A percentile compares a stretch with the other conserved stretches of the same genome.
phyloP scores from a whole-genome alignment of 352 stramenopile genomes.

The Elongisporangium undulatum region DNA sequence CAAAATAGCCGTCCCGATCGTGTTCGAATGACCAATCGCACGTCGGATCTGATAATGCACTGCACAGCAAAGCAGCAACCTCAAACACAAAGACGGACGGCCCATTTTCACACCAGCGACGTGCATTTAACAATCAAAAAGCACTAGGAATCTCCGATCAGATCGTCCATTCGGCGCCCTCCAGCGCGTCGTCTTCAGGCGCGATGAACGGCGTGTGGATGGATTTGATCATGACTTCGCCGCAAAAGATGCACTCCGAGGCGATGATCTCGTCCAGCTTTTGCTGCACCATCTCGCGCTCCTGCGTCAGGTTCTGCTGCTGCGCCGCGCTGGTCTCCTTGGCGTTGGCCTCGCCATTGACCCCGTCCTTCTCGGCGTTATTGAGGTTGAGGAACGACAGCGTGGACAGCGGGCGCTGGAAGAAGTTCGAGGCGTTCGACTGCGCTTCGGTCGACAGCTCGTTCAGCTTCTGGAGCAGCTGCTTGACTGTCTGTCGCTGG shows the following conservation, averaged over 20 bases:
- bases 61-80: not conserved
- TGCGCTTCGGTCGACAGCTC: conserved; percentile 80
- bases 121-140: not conserved
- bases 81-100: too few species aligned
- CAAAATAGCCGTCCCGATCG: not conserved
- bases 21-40: too few species aligned
- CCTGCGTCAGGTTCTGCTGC: conserved; percentile 75
- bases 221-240: conserved; percentile 95
- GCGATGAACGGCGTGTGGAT: conserved; percentile 91
- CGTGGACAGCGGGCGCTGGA: conserved; percentile 54
- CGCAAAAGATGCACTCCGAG: conserved; percentile 93
- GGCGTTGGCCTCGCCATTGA: conserved; percentile 31
- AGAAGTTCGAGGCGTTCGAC: conserved; percentile 59
- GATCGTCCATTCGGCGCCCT: conserved; percentile 83
- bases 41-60: not conserved
- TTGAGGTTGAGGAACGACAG: conserved; percentile 67
- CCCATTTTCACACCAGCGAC: not conserved
- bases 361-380: conserved; percentile 64
- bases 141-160: conserved; percentile 23
- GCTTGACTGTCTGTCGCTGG: conserved; percentile 87
- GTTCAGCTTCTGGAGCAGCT: conserved; percentile 86
- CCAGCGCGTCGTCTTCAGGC: conserved; percentile 74
- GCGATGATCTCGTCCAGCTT: conserved; percentile 94
- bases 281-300: conserved; percentile 88
- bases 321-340: conserved; percentile 63